Conservation (phyloP, 176 grass and related monocot species). For the Avena sativa region DNA sequence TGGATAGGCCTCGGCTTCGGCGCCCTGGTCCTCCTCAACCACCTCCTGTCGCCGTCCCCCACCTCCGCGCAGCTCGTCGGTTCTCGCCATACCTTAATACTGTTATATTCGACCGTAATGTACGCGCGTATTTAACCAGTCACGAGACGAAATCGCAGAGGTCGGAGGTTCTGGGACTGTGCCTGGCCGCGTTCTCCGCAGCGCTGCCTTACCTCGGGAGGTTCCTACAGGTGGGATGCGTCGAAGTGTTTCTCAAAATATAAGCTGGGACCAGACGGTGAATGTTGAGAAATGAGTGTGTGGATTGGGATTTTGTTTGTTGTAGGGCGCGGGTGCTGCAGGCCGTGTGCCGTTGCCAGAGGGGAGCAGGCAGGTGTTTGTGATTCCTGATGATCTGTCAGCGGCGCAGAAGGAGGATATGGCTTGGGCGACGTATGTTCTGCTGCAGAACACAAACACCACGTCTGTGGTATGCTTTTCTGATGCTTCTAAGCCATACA, state of each 20-base stretch:
- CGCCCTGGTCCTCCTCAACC: constrained; percentile 79
- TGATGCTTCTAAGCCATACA: neutral
- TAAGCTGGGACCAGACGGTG: neutral
- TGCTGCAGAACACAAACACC: constrained; percentile 86
- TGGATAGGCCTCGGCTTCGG: constrained; percentile 82
- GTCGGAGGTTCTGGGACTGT: constrained; percentile 75
- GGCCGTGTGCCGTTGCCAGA: constrained; percentile 63
- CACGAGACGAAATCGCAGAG: constrained; percentile 53
- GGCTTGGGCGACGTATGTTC: constrained; percentile 83
- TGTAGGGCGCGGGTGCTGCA: constrained; percentile 74
- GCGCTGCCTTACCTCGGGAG: constrained; percentile 81
- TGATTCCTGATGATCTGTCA: constrained; percentile 67
- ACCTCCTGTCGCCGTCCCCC: constrained; percentile 70
- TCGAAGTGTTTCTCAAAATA: neutral
- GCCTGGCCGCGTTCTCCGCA: constrained; percentile 82
- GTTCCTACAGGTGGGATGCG: constrained; percentile 72
- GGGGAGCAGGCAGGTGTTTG: constrained; percentile 76
- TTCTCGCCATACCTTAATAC: neutral
- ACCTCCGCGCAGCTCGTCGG: constrained; percentile 74
- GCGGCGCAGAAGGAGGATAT: constrained; percentile 67
- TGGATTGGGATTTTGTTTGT: constrained; percentile 18
- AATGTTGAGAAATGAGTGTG: neutral
- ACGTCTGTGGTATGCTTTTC: constrained; percentile 73
- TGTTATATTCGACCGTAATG: neutral
- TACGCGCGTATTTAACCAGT: neutral